phyloP scores from a whole-genome alignment of 345 rosid species.

The Rhizophora apiculata region DNA sequence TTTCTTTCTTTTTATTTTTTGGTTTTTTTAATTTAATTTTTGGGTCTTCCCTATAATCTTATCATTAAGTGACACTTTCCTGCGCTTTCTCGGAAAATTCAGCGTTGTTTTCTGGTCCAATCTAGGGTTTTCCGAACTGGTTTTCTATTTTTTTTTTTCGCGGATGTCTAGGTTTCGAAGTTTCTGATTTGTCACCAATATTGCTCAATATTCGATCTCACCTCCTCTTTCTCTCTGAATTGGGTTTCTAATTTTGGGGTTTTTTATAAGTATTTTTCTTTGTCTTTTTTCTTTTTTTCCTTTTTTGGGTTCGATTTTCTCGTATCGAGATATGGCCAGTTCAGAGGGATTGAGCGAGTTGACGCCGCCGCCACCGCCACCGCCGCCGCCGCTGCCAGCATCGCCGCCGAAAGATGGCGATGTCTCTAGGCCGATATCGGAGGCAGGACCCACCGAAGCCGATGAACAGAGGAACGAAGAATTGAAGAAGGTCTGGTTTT shows the following conservation, averaged over 20 bases:
- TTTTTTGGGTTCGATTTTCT: not conserved
- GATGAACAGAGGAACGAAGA: slow-evolving; percentile 62
- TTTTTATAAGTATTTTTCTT: not conserved
- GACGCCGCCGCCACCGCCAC: slow-evolving; percentile 11
- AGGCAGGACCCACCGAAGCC: slow-evolving; percentile 61
- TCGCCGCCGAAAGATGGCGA: slow-evolving; percentile 41
- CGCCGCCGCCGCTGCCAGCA: slow-evolving; percentile 18
- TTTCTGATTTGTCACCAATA: too few relatives aligned
- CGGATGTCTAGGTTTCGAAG: not conserved
- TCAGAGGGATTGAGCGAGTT: slow-evolving; percentile 42
- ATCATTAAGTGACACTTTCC: not conserved
- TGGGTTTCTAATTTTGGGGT: not conserved
- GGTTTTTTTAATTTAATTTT: not conserved
- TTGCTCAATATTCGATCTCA: too few relatives aligned
- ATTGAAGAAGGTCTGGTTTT: slow-evolving; percentile 60
- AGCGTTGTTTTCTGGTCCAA: too few relatives aligned
- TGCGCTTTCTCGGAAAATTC: not conserved
- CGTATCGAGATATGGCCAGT: slow-evolving; percentile 40
- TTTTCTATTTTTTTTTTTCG: not conserved
- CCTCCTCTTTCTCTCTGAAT: not conserved
- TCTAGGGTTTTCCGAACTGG: not conserved
- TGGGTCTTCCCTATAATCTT: too few relatives aligned
- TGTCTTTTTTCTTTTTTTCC: not conserved
- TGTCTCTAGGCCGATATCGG: slow-evolving; percentile 74
- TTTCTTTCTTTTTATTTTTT: not conserved